Evolutionary conservation across 495 filamentous ascomycete genomes (phyloP).

Genomic region (Aspergillus taichungensis): DNA sequence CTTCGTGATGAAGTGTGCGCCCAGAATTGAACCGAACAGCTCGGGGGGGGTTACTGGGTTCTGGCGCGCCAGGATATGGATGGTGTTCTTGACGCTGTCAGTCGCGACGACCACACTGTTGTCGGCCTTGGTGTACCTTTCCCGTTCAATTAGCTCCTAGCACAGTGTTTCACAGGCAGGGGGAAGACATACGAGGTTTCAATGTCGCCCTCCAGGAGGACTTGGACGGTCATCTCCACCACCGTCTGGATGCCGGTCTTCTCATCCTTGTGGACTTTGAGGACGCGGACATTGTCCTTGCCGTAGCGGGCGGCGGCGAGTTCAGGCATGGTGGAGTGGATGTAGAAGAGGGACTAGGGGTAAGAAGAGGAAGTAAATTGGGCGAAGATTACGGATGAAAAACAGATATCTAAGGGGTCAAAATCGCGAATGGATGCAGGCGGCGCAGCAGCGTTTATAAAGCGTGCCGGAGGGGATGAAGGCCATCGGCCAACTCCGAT

Average conservation of each 20-base stretch:
- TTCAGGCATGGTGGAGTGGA: constrained; percentile 20
- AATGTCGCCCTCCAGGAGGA: constrained; percentile 83
- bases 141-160: no score
- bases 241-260: constrained; percentile 71
- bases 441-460: no score
- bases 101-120: constrained; percentile 95
- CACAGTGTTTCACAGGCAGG: neutral
- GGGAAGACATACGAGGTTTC: constrained; percentile 61
- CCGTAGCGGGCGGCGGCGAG: constrained; percentile 75
- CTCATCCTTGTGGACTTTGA: constrained; percentile 79
- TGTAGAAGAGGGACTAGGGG: neutral
- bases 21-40: constrained; percentile 77
- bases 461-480: constrained; percentile 1
- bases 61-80: constrained; percentile 90
- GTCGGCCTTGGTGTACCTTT: constrained; percentile 78
- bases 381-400: neutral
- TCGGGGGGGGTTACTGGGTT: constrained; percentile 89
- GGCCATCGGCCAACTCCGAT: constrained; percentile 38
- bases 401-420: no score
- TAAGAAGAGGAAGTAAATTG: constrained; percentile 1
- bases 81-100: constrained; percentile 96
- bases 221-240: constrained; percentile 90
- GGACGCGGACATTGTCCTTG: constrained; percentile 97
- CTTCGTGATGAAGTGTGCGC: constrained; percentile 75
- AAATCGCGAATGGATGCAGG: no score